These are phyloP conservation scores for Retiboletus flavoniger DNA, from an alignment of 1,284 basidiomycete species.

Conservation along the genomic window DNA sequence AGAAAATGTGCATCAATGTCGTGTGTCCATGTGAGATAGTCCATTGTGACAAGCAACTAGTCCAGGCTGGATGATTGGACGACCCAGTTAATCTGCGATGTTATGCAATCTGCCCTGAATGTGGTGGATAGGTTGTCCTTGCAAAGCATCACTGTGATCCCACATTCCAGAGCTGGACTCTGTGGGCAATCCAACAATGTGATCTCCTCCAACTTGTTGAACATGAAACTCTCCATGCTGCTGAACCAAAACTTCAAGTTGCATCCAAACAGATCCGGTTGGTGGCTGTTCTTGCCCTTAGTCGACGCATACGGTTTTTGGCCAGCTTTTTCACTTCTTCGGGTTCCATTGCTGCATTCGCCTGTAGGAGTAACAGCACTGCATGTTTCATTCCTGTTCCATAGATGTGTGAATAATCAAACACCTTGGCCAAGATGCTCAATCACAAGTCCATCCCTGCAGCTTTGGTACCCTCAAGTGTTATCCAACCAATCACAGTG, in stretches of 20 bases:
- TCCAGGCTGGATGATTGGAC: conserved; percentile 99
- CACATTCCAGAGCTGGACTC: conserved; percentile 93
- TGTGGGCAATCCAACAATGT: conserved; percentile 84
- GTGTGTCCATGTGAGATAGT: conserved; percentile 81
- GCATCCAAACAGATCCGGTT: conserved; percentile 65
- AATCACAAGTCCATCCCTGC: conserved; percentile 96
- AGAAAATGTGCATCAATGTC: conserved; percentile 90
- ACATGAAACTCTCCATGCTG: conserved; percentile 96
- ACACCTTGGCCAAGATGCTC: conserved; percentile 94
- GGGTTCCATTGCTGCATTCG: conserved; percentile 76
- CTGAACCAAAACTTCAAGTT: conserved; percentile 99
- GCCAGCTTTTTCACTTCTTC: conserved; percentile 83
- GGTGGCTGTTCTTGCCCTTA: conserved; percentile 85
- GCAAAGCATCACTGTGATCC: conserved; percentile 88
- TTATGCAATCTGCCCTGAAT: conserved; percentile 87
- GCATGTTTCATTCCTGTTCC: conserved; percentile 97
- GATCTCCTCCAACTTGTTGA: conserved; percentile 98
- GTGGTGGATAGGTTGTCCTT: conserved; percentile 82
- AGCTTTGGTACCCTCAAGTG: conserved; percentile 96
- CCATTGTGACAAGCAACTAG: conserved; percentile 96
- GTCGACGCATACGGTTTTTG: conserved; percentile 85
- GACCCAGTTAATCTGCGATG: conserved; percentile 98
- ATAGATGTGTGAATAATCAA: conserved; percentile 99
- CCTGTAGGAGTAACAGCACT: conserved; percentile 84
- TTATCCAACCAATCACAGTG: conserved; percentile 99